These are phyloP conservation scores for Boletus pseudo-olivaceus DNA, from an alignment of 768 basidiomycete species.

Conservation along the genomic window DNA sequence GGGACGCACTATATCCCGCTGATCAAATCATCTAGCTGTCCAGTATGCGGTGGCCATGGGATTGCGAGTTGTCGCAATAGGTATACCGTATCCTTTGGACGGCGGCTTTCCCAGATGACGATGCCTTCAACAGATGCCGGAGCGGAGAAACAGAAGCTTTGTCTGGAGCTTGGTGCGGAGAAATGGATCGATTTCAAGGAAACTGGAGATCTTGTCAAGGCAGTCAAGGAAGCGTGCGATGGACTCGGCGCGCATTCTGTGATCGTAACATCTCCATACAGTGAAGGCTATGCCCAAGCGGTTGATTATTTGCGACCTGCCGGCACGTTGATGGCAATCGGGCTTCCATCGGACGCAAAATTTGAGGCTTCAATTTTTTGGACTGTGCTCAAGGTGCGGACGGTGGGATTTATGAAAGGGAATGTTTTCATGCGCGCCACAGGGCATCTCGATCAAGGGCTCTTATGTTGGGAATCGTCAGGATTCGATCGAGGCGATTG, in stretches of 20 bases:
- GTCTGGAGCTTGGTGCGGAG: constrained; percentile 63
- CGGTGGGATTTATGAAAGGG: not conserved
- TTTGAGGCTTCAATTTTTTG: constrained; percentile 66
- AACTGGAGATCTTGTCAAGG: constrained; percentile 59
- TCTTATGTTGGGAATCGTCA: constrained; percentile 71
- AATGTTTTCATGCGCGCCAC: not conserved
- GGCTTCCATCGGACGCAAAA: constrained; percentile 60
- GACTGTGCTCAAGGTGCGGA: constrained; percentile 57
- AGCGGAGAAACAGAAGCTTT: constrained; percentile 63
- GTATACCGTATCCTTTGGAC: constrained; percentile 20
- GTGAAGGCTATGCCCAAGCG: constrained; percentile 48
- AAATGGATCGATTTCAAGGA: constrained; percentile 76
- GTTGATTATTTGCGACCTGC: constrained; percentile 72
- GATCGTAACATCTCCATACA: constrained; percentile 53
- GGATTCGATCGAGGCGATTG: constrained; percentile 78
- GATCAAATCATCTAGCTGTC: constrained; percentile 43
- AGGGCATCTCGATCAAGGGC: constrained; percentile 27
- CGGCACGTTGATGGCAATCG: constrained; percentile 76
- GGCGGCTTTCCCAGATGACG: not conserved
- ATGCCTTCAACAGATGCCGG: constrained; percentile 53
- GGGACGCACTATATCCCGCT: not conserved
- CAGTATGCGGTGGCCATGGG: constrained; percentile 82
- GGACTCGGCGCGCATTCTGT: constrained; percentile 74
- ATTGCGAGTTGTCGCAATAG: constrained; percentile 75
- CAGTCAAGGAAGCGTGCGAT: constrained; percentile 58